Percentiles rank a stretch among this genome's conserved stretches.
Evolutionary conservation across 441 rosid species (phyloP).

Genomic region (Caryocar brasiliense): DNA sequence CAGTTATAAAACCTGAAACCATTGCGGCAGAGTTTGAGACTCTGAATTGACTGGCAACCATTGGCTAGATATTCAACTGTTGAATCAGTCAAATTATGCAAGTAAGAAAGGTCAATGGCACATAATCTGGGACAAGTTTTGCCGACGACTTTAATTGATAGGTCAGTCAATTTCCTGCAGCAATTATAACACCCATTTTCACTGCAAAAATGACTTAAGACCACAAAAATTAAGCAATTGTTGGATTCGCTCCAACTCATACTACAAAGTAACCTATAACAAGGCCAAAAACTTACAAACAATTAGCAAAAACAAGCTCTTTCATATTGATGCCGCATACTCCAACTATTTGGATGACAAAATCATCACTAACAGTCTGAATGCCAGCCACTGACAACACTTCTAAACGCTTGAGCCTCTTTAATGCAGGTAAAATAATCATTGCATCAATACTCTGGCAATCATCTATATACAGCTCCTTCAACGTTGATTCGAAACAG

Average conservation of each 20-base stretch:
- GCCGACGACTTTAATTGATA: slow-evolving; percentile 22
- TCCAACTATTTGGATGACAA: slow-evolving; percentile 12
- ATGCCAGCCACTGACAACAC: slow-evolving; percentile 34
- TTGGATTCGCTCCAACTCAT: too few relatives aligned
- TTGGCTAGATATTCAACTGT: slow-evolving; percentile 28
- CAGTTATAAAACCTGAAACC: slow-evolving; percentile 30
- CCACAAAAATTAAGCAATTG: too few relatives aligned
- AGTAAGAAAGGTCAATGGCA: slow-evolving; percentile 33
- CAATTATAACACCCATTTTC: slow-evolving; percentile 10
- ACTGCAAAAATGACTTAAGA: too few relatives aligned
- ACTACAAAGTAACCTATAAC: too few relatives aligned
- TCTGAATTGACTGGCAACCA: slow-evolving; percentile 31
- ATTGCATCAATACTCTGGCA: slow-evolving; percentile 27
- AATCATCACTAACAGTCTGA: slow-evolving; percentile 20
- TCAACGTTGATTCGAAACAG: slow-evolving; percentile 24
- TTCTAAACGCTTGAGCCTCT: slow-evolving; percentile 19
- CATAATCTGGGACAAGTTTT: slow-evolving; percentile 25
- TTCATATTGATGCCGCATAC: slow-evolving; percentile 25
- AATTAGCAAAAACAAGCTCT: slow-evolving; percentile 34
- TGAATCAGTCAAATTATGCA: slow-evolving; percentile 26
- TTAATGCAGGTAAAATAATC: slow-evolving; percentile 20
- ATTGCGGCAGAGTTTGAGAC: slow-evolving; percentile 26
- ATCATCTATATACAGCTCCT: slow-evolving; percentile 35
- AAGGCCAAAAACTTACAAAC: slow-evolving; percentile 25
- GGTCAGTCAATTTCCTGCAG: slow-evolving; percentile 38